A percentile compares a stretch with the other conserved stretches of the same genome.
phyloP scores from a whole-genome alignment of 306 rosid genomes.

The Quercus dentata region DNA sequence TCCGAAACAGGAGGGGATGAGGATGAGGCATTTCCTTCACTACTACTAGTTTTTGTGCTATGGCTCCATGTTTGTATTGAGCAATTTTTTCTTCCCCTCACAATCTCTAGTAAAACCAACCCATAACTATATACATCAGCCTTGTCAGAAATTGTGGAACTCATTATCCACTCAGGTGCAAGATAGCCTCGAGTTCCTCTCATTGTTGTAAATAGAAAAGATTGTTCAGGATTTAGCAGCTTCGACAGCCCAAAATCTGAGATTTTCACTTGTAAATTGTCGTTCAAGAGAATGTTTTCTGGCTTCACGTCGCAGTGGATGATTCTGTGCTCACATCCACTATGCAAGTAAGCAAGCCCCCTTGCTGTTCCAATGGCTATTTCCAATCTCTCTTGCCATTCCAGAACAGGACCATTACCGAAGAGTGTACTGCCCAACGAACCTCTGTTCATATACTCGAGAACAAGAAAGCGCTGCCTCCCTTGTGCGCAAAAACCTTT shows the following conservation, averaged over 20 bases:
- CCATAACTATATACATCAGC: constrained; percentile 89
- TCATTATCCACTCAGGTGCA: constrained; percentile 95
- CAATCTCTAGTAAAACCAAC: constrained; percentile 84
- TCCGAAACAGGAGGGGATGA: constrained; percentile 45
- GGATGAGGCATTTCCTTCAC: constrained; percentile 37
- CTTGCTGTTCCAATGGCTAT: constrained; percentile 90
- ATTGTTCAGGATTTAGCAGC: constrained; percentile 70
- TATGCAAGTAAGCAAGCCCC: constrained; percentile 85
- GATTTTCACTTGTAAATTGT: constrained; percentile 70
- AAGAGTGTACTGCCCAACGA: constrained; percentile 77
- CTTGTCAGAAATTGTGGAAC: constrained; percentile 74
- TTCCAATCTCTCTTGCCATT: constrained; percentile 82
- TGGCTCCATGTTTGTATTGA: constrained; percentile 48
- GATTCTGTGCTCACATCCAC: constrained; percentile 71
- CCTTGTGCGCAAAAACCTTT: constrained; percentile 81
- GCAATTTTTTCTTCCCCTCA: constrained; percentile 79
- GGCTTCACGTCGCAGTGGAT: constrained; percentile 95
- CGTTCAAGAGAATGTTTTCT: constrained; percentile 82
- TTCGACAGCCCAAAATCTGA: constrained; percentile 95
- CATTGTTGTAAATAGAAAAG: constrained; percentile 86
- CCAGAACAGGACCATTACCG: constrained; percentile 69
- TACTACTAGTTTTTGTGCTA: constrained; percentile 50
- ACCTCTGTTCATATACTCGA: constrained; percentile 88
- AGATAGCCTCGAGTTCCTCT: constrained; percentile 93
- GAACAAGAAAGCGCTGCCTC: constrained; percentile 66